A percentile compares a stretch with the other conserved stretches of the same genome.
Conservation (phyloP, 1,284 basidiomycete genomes). For the Agroathelia rolfsii region DNA sequence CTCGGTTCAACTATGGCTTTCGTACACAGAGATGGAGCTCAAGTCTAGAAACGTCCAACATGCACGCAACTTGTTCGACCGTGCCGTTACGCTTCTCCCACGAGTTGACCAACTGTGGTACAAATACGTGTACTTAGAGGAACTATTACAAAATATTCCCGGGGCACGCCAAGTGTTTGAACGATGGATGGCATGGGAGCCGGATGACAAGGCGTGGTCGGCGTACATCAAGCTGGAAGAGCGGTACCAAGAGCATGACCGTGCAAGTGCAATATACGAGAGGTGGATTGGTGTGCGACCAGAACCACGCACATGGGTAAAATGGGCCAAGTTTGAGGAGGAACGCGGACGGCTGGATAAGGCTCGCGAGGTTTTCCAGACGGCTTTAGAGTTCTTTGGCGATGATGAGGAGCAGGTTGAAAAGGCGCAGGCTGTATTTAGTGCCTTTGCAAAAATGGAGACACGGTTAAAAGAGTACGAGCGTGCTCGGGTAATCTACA, state of each 20-base stretch:
- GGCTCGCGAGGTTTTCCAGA: conserved; percentile 93
- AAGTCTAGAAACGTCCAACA: conserved; percentile 96
- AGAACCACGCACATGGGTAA: conserved; percentile 93
- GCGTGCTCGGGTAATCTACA: conserved; percentile 93
- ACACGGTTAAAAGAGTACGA: conserved; percentile 93
- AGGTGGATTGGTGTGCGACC: conserved; percentile 90
- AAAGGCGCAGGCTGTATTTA: conserved; percentile 94
- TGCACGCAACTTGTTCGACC: conserved; percentile 92
- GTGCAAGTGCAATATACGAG: conserved; percentile 90
- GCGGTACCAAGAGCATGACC: conserved; percentile 85
- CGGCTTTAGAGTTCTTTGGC: conserved; percentile 93
- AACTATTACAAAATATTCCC: conserved; percentile 90
- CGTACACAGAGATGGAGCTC: conserved; percentile 97
- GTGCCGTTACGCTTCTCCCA: conserved; percentile 91
- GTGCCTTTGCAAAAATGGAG: conserved; percentile 97
- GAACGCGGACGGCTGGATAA: conserved; percentile 83
- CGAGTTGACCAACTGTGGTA: conserved; percentile 96
- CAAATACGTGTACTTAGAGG: conserved; percentile 98
- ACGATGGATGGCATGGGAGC: conserved; percentile 99
- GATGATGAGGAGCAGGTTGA: conserved; percentile 97
- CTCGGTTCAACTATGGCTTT: conserved; percentile 85
- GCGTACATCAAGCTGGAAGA: conserved; percentile 97
- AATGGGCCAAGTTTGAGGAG: conserved; percentile 97
- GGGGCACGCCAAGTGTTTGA: conserved; percentile 97
- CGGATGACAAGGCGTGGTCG: conserved; percentile 98